Conservation (phyloP, 2,329 filamentous ascomycete genomes). For the Diaporthe velutina region DNA sequence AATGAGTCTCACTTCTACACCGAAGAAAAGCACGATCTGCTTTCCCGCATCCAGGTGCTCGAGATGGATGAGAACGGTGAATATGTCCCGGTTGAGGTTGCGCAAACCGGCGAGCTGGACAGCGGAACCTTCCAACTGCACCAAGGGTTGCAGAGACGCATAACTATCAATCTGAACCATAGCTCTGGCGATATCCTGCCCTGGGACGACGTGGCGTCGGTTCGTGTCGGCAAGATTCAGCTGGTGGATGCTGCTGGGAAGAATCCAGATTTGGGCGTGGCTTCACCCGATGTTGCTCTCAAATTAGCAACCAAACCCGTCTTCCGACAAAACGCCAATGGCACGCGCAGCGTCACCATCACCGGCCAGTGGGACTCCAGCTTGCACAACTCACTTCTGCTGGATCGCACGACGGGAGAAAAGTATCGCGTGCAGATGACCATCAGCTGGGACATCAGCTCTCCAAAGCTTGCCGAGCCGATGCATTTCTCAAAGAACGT, state of each 20-base stretch:
- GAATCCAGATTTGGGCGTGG: constrained; percentile 80
- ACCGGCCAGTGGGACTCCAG: constrained; percentile 98
- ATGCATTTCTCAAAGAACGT: constrained; percentile 89
- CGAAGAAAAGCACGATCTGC: constrained; percentile 93
- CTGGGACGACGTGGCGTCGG: constrained; percentile 84
- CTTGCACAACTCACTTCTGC: constrained; percentile 87
- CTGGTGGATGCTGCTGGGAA: constrained; percentile 89
- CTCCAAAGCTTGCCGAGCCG: constrained; percentile 85
- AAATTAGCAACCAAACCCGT: constrained; percentile 83
- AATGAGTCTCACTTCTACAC: constrained; percentile 93
- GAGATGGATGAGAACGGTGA: constrained; percentile 93
- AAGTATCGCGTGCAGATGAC: constrained; percentile 92
- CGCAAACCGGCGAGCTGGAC: constrained; percentile 87
- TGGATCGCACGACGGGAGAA: constrained; percentile 94
- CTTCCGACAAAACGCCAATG: constrained; percentile 88
- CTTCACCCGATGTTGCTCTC: constrained; percentile 80
- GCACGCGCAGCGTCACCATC: constrained; percentile 87
- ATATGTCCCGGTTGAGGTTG: constrained; percentile 92
- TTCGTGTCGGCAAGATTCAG: constrained; percentile 85
- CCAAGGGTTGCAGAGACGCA: constrained; percentile 90
- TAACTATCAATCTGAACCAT: constrained; percentile 90
- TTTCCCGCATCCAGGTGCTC: constrained; percentile 87
- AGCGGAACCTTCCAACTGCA: constrained; percentile 94
- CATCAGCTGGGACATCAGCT: constrained; percentile 87
- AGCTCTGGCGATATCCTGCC: constrained; percentile 89